Base-by-base conservation (phyloP, 176 grass and related monocot species). In the Juncus effusus region DNA sequence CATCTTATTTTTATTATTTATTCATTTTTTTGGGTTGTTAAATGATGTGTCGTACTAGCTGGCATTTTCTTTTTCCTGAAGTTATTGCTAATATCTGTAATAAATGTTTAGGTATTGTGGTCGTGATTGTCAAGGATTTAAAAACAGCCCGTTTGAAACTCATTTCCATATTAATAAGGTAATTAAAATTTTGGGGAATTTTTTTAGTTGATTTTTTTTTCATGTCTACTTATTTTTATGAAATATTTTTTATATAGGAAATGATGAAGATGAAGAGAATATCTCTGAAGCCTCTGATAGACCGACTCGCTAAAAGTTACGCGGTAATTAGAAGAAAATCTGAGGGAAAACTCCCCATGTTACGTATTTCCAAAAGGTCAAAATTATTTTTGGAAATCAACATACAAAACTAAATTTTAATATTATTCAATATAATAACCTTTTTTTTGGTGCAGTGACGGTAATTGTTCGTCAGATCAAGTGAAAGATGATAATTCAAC, bases 211-310 rank as follows among this genome's bases (percentile, higher is more conserved):
- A 47, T 5, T 47, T 9, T 28, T 19, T 71, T 64, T 40, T 14
- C n/a, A 5, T 68, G 28, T 69, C 38, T 14, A 49, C 74, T 64
- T 14, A 49, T 74, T 64, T 75, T 16, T 64, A 3, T 77, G 68
- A 51, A 44, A 38, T 80, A 10, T 75, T 8, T 40, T 37, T 37
- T 62, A 16, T 76, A 50, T 72, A 97, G 93, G 88, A 80, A 75
- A 92, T 49, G 44, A 67, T 92, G 88, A 79, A 63, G 72, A 84
- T 47, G 79, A 89, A 83, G 81, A 78, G 69, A 16, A 69, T 97
- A 41, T 71, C 57, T 60, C 16, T 89, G 70, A 64, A 69, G 70
- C 72, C 61, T 54, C 36, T 97, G 44, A 54, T 82, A 72, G 65
- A 79, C 38, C 62, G 90, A 52, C 78, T 97, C 67, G 57, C 15